Percentiles rank a stretch among this genome's conserved stretches.
Evolutionary conservation across 768 basidiomycete genomes (phyloP).

Genomic region (Hemileccinum rubropunctum): DNA sequence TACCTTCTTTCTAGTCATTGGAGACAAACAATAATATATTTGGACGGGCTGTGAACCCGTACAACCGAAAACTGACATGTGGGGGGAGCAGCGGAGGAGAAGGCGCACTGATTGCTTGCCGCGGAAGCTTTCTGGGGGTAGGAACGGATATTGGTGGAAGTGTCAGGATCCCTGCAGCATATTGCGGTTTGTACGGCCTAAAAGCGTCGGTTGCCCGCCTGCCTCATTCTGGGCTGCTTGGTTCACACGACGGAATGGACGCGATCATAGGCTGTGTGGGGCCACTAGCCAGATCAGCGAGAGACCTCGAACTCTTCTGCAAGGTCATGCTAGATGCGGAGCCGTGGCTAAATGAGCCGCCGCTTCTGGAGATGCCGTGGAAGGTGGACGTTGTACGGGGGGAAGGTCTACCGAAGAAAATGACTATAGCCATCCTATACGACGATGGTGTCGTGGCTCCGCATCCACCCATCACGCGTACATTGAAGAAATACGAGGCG

Average conservation of each 20-base stretch:
- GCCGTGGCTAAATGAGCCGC: conserved; percentile 46
- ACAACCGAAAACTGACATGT: conserved; percentile 41
- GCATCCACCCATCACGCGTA: conserved; percentile 46
- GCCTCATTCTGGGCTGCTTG: conserved; percentile 48
- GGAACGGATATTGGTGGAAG: conserved; percentile 53
- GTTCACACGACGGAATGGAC: conserved; percentile 54
- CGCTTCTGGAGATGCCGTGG: conserved; percentile 52
- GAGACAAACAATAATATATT: conserved; percentile 51
- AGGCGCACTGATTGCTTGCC: conserved; percentile 42
- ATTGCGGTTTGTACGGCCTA: conserved; percentile 42
- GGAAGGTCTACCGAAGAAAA: conserved; percentile 36
- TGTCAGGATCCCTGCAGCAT: conserved; percentile 41
- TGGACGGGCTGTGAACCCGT: conserved; percentile 72
- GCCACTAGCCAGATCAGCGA: conserved; percentile 45
- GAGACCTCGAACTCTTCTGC: conserved; percentile 50
- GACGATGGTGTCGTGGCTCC: conserved; percentile 51
- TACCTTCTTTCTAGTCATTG: conserved; percentile 36
- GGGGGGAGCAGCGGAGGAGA: conserved; percentile 52
- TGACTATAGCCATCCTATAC: conserved; percentile 47
- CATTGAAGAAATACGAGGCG: conserved; percentile 37
- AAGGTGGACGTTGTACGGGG: conserved; percentile 38
- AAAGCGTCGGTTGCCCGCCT: conserved; percentile 49
- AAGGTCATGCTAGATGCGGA: conserved; percentile 43
- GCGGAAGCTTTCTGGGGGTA: conserved; percentile 39
- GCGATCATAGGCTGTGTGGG: conserved; percentile 50